phyloP scores from a whole-genome alignment of 2,329 filamentous ascomycete genomes.

The Teratosphaeria gauchensis region DNA sequence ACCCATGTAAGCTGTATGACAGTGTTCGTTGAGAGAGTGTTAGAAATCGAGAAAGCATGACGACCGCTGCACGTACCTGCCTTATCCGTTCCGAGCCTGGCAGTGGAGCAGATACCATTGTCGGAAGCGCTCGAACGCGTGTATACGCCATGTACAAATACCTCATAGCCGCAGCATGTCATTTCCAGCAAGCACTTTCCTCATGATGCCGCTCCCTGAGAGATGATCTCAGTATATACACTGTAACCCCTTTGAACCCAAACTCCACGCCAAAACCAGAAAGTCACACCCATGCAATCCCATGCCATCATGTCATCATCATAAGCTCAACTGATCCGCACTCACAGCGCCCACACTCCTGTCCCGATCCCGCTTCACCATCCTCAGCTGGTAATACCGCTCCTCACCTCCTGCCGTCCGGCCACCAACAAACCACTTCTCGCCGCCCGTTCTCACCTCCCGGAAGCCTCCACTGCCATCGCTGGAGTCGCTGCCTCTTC shows the following conservation, averaged over 20 bases:
- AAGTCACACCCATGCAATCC: not conserved
- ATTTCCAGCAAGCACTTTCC: not conserved
- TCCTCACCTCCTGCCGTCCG: conserved; percentile 69
- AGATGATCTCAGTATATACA: not conserved
- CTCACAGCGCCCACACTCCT: conserved; percentile 66
- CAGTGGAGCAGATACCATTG: not conserved
- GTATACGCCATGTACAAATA: not conserved
- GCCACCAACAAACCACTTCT: conserved; percentile 77
- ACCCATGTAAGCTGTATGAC: too few relatives aligned
- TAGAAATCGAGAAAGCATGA: too few relatives aligned
- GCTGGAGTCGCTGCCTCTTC: conserved; percentile 65
- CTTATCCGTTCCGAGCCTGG: not conserved
- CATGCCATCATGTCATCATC: conserved; percentile 19
- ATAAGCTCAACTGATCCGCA: conserved; percentile 65
- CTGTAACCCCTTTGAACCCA: not conserved
- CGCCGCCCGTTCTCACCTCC: conserved; percentile 60
- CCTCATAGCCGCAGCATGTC: not conserved
- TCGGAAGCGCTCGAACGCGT: not conserved
- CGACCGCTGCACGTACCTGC: not conserved
- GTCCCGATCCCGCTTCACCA: conserved; percentile 52
- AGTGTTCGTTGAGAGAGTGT: too few relatives aligned
- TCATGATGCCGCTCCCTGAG: not conserved
- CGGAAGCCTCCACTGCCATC: conserved; percentile 67
- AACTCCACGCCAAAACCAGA: conserved; percentile 1
- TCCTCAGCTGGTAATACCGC: conserved; percentile 70